Evolutionary conservation across 2,329 filamentous ascomycete genomes (phyloP), one percentile per base, ranked within the genome.

Genomic region (Alternaria brassicae): DNA sequence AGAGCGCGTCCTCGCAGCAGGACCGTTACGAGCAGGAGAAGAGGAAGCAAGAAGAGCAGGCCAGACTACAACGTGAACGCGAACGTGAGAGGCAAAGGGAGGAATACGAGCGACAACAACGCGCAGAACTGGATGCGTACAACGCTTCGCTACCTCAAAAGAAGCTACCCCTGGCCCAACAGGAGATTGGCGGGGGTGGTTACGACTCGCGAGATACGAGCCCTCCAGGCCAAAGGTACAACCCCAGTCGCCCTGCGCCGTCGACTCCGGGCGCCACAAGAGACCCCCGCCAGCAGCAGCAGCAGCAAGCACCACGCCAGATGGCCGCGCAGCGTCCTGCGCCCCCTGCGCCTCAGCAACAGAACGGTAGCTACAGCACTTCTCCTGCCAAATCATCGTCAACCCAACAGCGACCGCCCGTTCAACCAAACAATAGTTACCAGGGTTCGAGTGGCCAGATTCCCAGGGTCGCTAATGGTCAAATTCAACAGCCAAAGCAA

Each of bases 61-160:
- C 44, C 25, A 58, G 56, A 23, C 25, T 54, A 45, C 56, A 78
- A 49, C 71, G 73, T 40, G 80, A 81, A 37, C 72, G 77, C 4
- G 77, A 81, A 55, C 72, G 77, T 4, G 77, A 81, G 56, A 69
- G 76, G 28, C 72, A 78, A 61, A 69, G 77, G 40, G 73, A 79
- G 36, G 79, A 82, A 45, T 77, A 79, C 40, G 80, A 83, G 59
- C 76, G 78, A 57, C 78, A 79, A 30, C 78, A 81, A 48, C 78
- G 91, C 54, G 87, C 89, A 65, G 92, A 97, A 51, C 83, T 91
- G 68, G 93, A 95, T 74, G 91, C 88, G 17, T 97, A 97, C 79
- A 97, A 98, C 77, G 91, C 92, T 34, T 92, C 91, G 23, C 81
- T 97, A 60, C 94, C 93, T 30, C 91, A 96, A 82, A 89, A 85